Evolutionary conservation across 1,284 basidiomycete genomes (phyloP).

Genomic region (Trichosporon sp.): DNA sequence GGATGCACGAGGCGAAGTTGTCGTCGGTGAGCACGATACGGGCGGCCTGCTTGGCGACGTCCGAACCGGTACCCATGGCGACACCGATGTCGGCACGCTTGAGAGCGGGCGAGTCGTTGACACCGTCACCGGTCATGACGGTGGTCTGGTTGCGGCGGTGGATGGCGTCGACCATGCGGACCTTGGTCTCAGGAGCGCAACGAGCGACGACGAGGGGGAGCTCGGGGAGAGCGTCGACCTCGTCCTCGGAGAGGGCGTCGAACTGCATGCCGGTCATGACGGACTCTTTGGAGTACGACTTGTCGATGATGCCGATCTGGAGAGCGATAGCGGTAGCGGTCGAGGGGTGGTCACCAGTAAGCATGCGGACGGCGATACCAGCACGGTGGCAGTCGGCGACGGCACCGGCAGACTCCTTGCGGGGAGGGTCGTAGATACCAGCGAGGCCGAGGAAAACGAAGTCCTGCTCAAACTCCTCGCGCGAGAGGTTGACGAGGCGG

Average conservation of each 20-base stretch:
- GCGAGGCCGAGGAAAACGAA: slow-evolving; percentile 62
- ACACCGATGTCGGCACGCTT: slow-evolving; percentile 62
- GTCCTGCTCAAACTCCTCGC: slow-evolving; percentile 58
- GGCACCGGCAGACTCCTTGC: slow-evolving; percentile 60
- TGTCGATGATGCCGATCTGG: slow-evolving; percentile 56
- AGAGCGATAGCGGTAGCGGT: slow-evolving; percentile 55
- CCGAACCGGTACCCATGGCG: slow-evolving; percentile 68
- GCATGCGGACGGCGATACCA: slow-evolving; percentile 65
- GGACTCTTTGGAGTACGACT: slow-evolving; percentile 42
- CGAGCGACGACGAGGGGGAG: slow-evolving; percentile 60
- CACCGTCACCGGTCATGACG: slow-evolving; percentile 54
- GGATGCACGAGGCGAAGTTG: slow-evolving; percentile 67
- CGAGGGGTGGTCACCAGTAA: slow-evolving; percentile 54
- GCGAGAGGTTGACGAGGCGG: slow-evolving; percentile 40
- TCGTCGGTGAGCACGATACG: slow-evolving; percentile 66
- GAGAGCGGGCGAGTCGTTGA: slow-evolving; percentile 60
- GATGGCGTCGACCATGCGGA: slow-evolving; percentile 59
- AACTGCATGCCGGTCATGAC: slow-evolving; percentile 61
- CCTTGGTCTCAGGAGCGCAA: slow-evolving; percentile 56
- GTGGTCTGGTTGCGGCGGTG: slow-evolving; percentile 52
- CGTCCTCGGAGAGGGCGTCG: slow-evolving; percentile 59
- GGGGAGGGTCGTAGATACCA: slow-evolving; percentile 65
- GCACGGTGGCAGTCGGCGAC: slow-evolving; percentile 62
- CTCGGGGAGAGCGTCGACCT: slow-evolving; percentile 58
- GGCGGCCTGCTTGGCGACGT: slow-evolving; percentile 60